A percentile compares a stretch with the other conserved stretches of the same genome.
These are phyloP conservation scores for Scorias spongiosa DNA, from an alignment of 2,329 filamentous ascomycete genomes.

Conservation along the genomic window DNA sequence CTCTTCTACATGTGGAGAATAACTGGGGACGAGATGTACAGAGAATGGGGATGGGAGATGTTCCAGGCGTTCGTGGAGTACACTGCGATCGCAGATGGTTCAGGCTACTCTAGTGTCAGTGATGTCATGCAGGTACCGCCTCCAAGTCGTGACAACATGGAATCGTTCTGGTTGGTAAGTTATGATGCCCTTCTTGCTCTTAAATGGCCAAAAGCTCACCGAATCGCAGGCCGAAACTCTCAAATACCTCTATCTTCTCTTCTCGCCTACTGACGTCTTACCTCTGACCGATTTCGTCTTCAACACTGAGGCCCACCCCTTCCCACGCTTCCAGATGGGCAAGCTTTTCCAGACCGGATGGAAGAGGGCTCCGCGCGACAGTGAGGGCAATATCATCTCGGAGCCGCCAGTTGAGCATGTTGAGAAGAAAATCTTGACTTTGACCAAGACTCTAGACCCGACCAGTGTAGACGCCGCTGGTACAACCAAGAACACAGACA, in stretches of 20 bases:
- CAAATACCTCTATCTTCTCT: constrained; percentile 94
- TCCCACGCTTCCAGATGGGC: constrained; percentile 74
- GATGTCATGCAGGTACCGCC: constrained; percentile 63
- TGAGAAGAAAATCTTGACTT: background rate
- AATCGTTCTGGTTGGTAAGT: constrained; percentile 91
- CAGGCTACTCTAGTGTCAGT: constrained; percentile 67
- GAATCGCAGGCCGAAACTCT: constrained; percentile 66
- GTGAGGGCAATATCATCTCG: constrained; percentile 9
- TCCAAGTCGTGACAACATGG: constrained; percentile 73
- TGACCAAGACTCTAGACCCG: background rate
- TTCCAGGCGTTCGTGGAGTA: constrained; percentile 83
- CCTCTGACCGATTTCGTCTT: constrained; percentile 78
- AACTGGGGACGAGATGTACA: constrained; percentile 74
- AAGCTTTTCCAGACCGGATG: constrained; percentile 68
- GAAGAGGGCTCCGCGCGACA: constrained; percentile 50
- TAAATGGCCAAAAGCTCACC: background rate
- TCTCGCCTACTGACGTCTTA: constrained; percentile 67
- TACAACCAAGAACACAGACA: background rate
- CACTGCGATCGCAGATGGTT: constrained; percentile 61
- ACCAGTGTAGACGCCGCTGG: background rate
- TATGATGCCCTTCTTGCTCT: constrained; percentile 7
- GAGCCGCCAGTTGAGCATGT: background rate
- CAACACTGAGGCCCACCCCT: constrained; percentile 87
- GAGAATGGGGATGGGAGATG: constrained; percentile 98
- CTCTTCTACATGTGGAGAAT: constrained; percentile 99